Conservation (phyloP, 2,329 filamentous ascomycete species). For the Colletotrichum tofieldiae region DNA sequence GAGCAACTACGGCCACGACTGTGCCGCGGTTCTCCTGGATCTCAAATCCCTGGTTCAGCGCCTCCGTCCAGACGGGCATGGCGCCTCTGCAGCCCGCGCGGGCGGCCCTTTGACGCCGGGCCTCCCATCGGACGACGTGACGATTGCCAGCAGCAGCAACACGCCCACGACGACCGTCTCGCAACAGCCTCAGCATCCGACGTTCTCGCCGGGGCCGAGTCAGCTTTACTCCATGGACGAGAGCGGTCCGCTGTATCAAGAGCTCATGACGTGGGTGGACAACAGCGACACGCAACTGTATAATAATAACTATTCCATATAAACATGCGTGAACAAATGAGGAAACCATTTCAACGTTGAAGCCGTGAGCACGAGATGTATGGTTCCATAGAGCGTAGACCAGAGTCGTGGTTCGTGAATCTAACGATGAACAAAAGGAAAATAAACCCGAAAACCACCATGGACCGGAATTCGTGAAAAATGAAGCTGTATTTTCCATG, state of each 20-base stretch:
- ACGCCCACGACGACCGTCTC: constrained; percentile 8
- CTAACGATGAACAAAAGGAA: neutral
- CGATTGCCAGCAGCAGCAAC: constrained; percentile 21
- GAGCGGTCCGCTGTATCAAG: constrained; percentile 53
- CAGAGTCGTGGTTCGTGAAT: neutral
- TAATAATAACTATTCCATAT: constrained; percentile 36
- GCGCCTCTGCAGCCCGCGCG: neutral
- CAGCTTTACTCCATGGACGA: constrained; percentile 47
- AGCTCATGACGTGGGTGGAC: constrained; percentile 57
- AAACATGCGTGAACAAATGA: neutral
- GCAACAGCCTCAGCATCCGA: constrained; percentile 12
- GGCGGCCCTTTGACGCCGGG: constrained; percentile 18
- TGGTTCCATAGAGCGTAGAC: too few species aligned
- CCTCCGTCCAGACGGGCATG: constrained; percentile 47
- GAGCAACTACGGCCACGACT: constrained; percentile 57
- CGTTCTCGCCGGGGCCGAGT: constrained; percentile 11
- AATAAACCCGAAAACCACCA: too few species aligned
- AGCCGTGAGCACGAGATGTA: neutral
- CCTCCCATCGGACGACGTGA: constrained; percentile 13
- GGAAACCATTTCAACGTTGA: neutral
- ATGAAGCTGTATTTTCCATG: neutral
- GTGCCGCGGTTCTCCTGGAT: constrained; percentile 57
- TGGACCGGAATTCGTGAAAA: too few species aligned
- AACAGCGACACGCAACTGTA: constrained; percentile 48
- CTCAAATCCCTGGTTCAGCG: constrained; percentile 55